Evolutionary conservation across 495 filamentous ascomycete species (phyloP).

Genomic region (Neurospora sp.): DNA sequence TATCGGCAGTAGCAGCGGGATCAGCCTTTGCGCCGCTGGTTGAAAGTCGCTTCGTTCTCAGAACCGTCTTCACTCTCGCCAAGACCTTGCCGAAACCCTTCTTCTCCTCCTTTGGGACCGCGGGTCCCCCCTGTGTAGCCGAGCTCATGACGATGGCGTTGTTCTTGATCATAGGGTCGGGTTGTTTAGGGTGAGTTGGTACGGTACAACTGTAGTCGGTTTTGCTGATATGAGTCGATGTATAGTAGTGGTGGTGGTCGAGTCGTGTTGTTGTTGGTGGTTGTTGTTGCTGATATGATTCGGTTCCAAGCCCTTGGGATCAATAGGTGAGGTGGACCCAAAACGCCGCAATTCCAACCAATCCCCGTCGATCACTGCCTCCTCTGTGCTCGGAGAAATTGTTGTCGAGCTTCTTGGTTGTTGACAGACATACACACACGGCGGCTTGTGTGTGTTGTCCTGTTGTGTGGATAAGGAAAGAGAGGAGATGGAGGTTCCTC

Average conservation of each 20-base stretch:
- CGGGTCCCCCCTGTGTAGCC: slow-evolving; percentile 23
- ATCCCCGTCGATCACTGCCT: not conserved
- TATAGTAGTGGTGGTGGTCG: not conserved
- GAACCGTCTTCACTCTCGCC: slow-evolving; percentile 52
- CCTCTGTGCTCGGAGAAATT: not conserved
- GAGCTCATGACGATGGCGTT: slow-evolving; percentile 32
- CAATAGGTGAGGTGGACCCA: not conserved
- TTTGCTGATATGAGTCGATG: not conserved
- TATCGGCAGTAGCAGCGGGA: slow-evolving; percentile 12
- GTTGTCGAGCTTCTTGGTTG: not conserved
- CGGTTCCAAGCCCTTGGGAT: not conserved
- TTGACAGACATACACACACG: not conserved
- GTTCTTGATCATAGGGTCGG: slow-evolving; percentile 1
- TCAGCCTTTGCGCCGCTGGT: slow-evolving; percentile 25
- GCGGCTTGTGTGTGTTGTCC: not conserved
- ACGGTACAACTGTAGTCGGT: not conserved
- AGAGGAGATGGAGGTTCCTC: not conserved
- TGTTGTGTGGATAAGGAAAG: not conserved
- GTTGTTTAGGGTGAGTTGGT: not conserved
- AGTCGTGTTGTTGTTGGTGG: not conserved
- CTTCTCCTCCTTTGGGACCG: slow-evolving; percentile 40
- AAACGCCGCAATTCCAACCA: not conserved
- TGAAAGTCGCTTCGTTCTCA: slow-evolving; percentile 25
- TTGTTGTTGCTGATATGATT: not conserved
- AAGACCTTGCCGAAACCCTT: slow-evolving; percentile 54